Conservation (phyloP, 1,139 yeast species). For the Hansenula sp. region DNA sequence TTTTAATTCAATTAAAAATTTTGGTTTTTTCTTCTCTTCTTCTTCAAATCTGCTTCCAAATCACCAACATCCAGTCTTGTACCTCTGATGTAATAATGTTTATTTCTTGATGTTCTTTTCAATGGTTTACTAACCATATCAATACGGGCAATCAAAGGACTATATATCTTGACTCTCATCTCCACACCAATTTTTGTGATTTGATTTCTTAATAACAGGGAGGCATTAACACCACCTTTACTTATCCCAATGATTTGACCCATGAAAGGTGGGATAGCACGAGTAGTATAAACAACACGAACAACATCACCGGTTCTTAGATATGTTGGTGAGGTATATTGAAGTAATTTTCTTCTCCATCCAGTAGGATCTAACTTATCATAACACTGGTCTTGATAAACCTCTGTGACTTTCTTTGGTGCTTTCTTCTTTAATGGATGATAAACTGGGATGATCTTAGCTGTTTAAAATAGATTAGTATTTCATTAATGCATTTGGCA, state of each 20-base stretch:
- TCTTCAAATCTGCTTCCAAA: slow-evolving; percentile 44
- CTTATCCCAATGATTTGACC: slow-evolving; percentile 79
- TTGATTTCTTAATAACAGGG: slow-evolving; percentile 74
- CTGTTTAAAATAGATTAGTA: slow-evolving; percentile 16
- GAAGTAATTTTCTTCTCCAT: slow-evolving; percentile 58
- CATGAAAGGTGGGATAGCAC: slow-evolving; percentile 52
- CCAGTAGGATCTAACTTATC: slow-evolving; percentile 70
- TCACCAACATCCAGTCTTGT: slow-evolving; percentile 82
- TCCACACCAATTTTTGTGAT: slow-evolving; percentile 79
- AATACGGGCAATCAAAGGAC: slow-evolving; percentile 69
- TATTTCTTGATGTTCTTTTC: slow-evolving; percentile 67
- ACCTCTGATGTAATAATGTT: slow-evolving; percentile 85
- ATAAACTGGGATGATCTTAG: slow-evolving; percentile 30
- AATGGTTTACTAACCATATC: slow-evolving; percentile 74
- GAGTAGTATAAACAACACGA: slow-evolving; percentile 62
- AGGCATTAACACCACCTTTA: slow-evolving; percentile 66
- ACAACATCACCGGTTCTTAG: slow-evolving; percentile 81
- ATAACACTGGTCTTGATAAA: slow-evolving; percentile 20
- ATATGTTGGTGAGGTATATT: slow-evolving; percentile 37
- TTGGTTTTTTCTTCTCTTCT: slow-evolving; percentile 12
- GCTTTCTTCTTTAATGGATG: slow-evolving; percentile 25
- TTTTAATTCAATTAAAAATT: neutral
- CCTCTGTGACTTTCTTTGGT: slow-evolving; percentile 20
- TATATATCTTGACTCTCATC: slow-evolving; percentile 70
- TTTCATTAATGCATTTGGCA: slow-evolving; percentile 8